phyloP scores from a whole-genome alignment of 2,329 filamentous ascomycete species.

The Clarireedia monteithiana region DNA sequence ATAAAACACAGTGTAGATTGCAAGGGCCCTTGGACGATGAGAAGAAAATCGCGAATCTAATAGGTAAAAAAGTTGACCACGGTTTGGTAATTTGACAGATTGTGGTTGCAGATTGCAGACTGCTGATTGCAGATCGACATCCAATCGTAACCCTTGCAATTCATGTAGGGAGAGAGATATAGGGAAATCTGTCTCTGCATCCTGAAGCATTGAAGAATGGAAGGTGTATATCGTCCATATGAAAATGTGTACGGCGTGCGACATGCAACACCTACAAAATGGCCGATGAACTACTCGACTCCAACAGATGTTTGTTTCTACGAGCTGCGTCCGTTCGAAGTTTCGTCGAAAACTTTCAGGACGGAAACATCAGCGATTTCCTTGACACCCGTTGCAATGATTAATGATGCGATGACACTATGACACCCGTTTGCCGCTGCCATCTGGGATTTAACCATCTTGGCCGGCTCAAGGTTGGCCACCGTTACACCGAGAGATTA shows the following conservation, averaged over 20 bases:
- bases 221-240: not conserved
- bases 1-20: not conserved
- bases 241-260: not conserved
- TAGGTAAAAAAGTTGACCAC: not conserved
- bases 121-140: not conserved
- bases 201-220: not conserved
- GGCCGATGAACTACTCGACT: not conserved
- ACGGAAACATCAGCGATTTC: conserved; percentile 7
- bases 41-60: not conserved
- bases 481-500: not conserved
- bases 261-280: not conserved
- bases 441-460: not conserved
- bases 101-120: not conserved
- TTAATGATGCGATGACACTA: conserved; percentile 8
- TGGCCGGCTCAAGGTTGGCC: no score
- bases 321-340: conserved; percentile 1
- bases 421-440: conserved; percentile 3
- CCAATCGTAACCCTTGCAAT: not conserved
- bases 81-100: not conserved
- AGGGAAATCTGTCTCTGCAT: not conserved
- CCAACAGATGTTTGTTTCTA: not conserved
- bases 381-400: conserved; percentile 5
- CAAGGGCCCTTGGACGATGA: not conserved
- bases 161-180: not conserved
- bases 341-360: conserved; percentile 1